Percentiles rank a stretch among this genome's conserved stretches.
phyloP scores from a whole-genome alignment of 768 basidiomycete species.

The Suillus placidus region DNA sequence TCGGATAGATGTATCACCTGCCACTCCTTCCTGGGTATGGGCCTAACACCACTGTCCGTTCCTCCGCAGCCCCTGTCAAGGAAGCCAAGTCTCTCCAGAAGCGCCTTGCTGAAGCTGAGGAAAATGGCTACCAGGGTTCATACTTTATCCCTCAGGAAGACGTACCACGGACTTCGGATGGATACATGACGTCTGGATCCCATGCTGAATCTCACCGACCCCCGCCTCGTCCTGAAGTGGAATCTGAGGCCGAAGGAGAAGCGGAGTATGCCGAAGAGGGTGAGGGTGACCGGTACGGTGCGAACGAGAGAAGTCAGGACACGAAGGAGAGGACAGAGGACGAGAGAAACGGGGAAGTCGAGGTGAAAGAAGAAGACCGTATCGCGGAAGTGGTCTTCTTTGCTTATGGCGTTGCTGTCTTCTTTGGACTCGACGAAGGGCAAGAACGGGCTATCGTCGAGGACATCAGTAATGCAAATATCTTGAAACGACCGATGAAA shows the following conservation, averaged over 20 bases:
- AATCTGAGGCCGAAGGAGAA: slow-evolving; percentile 18
- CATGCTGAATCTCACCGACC: slow-evolving; percentile 39
- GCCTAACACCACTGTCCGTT: slow-evolving; percentile 82
- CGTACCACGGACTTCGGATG: slow-evolving; percentile 42
- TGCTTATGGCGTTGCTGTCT: slow-evolving; percentile 88
- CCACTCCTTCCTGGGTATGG: slow-evolving; percentile 92
- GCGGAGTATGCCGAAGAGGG: slow-evolving; percentile 18
- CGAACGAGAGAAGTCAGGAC: slow-evolving; percentile 19
- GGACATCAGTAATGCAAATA: slow-evolving; percentile 74
- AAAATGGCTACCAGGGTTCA: slow-evolving; percentile 84
- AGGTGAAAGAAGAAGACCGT: slow-evolving; percentile 43
- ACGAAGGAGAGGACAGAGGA: slow-evolving; percentile 13
- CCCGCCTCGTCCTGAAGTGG: slow-evolving; percentile 13
- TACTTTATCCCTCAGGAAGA: slow-evolving; percentile 62
- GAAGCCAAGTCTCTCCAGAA: slow-evolving; percentile 62
- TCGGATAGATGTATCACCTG: slow-evolving; percentile 80
- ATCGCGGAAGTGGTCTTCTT: slow-evolving; percentile 81
- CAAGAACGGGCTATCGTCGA: slow-evolving; percentile 86
- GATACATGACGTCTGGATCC: slow-evolving; percentile 61
- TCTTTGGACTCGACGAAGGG: slow-evolving; percentile 81
- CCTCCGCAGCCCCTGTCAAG: slow-evolving; percentile 61
- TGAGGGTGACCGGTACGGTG: slow-evolving; percentile 13
- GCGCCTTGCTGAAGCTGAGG: slow-evolving; percentile 84
- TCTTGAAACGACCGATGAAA: slow-evolving; percentile 59
- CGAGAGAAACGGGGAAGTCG: slow-evolving; percentile 14